A percentile compares a stretch with the other conserved stretches of the same genome.
Conservation (phyloP, 179 eudicot genomes). For the Beta corolliflora region DNA sequence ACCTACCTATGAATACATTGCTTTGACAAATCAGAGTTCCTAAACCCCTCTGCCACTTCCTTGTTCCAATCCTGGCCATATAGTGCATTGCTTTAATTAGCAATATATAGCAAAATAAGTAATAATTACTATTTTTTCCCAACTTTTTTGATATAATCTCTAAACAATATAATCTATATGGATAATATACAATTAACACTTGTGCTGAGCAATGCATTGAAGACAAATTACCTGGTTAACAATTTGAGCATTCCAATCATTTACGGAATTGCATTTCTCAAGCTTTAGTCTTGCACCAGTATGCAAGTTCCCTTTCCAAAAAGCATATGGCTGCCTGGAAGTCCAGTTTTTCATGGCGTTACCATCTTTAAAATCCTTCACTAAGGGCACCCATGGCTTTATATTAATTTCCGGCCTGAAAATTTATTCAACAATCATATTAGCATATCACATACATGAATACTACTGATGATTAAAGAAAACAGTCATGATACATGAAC, state of each 20-base stretch:
- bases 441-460: too few species aligned
- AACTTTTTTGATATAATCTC: too few species aligned
- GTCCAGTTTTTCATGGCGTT: conserved; percentile 44
- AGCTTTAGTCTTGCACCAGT: conserved; percentile 36
- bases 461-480: too few species aligned
- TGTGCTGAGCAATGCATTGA: not conserved
- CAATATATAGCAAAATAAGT: not conserved
- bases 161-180: too few species aligned
- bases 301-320: conserved; percentile 52
- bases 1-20: conserved; percentile 43
- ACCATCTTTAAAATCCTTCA: conserved; percentile 41
- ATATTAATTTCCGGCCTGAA: conserved; percentile 54
- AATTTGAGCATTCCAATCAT: conserved; percentile 40
- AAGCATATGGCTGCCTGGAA: conserved; percentile 51
- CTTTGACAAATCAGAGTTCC: conserved; percentile 41
- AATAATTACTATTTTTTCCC: too few species aligned
- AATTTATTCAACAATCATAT: not conserved
- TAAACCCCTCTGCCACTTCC: conserved; percentile 35
- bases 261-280: conserved; percentile 33
- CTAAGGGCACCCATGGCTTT: conserved; percentile 51
- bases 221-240: conserved; percentile 35
- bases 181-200: not conserved
- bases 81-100: not conserved
- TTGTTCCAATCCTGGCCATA: conserved; percentile 43
- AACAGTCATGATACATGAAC: too few species aligned